phyloP scores from a whole-genome alignment of 2,329 filamentous ascomycete genomes.

The Epichloe baconii region DNA sequence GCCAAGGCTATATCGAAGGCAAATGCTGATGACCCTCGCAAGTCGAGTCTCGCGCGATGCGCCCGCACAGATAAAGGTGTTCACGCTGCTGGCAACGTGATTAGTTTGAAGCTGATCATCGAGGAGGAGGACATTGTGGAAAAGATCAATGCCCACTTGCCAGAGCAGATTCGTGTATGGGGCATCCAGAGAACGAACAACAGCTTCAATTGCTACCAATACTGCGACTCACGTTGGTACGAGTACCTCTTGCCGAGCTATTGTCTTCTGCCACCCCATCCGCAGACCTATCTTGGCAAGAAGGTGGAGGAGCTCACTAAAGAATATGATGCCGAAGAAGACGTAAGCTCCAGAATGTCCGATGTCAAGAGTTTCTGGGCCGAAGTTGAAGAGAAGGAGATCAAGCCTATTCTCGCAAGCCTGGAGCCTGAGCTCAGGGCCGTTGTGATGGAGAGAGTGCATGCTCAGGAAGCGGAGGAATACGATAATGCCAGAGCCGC shows the following conservation, averaged over 20 bases:
- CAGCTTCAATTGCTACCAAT: constrained; percentile 86
- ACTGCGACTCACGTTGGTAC: constrained; percentile 91
- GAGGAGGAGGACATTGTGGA: constrained; percentile 79
- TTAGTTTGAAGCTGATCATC: constrained; percentile 89
- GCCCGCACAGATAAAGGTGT: constrained; percentile 96
- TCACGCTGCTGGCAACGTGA: constrained; percentile 88
- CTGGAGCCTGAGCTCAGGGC: constrained; percentile 52
- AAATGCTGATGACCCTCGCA: constrained; percentile 93
- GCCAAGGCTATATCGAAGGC: constrained; percentile 92
- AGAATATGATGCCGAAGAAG: constrained; percentile 57
- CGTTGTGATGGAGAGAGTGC: constrained; percentile 49
- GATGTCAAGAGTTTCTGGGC: constrained; percentile 77
- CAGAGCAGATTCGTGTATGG: constrained; percentile 88
- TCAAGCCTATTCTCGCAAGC: constrained; percentile 54
- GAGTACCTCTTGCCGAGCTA: constrained; percentile 94
- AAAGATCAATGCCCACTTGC: constrained; percentile 79
- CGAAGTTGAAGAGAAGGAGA: constrained; percentile 64
- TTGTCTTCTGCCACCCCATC: constrained; percentile 83
- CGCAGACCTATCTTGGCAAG: constrained; percentile 71
- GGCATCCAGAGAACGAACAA: constrained; percentile 82
- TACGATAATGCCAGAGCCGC: constrained; percentile 7
- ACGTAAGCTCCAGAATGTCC: constrained; percentile 53
- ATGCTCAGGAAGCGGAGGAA: constrained; percentile 23
- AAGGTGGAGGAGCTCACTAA: constrained; percentile 69
- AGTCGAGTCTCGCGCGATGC: constrained; percentile 86